Base-by-base conservation (phyloP, 805 yeast species). In the Zygosaccharomyces bailii region DNA sequence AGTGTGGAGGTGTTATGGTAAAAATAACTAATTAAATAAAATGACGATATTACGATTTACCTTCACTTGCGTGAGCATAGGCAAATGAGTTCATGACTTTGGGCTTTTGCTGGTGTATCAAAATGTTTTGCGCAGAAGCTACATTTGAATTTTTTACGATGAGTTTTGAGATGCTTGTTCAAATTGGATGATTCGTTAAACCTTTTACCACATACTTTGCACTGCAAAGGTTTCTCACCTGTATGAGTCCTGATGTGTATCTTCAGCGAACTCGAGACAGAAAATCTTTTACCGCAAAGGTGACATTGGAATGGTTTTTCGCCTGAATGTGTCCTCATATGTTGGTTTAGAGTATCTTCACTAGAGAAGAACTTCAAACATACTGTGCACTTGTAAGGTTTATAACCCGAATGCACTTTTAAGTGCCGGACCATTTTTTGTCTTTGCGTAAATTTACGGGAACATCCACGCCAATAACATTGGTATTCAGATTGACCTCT, bases 161-260 rank as follows among this genome's bases (percentile, higher is more conserved):
- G 99, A 1, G 81, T 84, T 58, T 77, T 84, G 80, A 87, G 75
- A 63, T 91, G 99, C 57, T 91, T 91, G 16, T 86, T 82, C 54
- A 91, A 70, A 62, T 91, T 93, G 13, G 95, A 84, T 38, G 91
- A 81, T 63, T 93, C 98, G 48, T 91, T 83, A 60, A 91, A 91
- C 43, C 86, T 66, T 62, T 86, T 89, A 13, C 79, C 82, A 62
- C 99, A 91, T 1, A 86, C 83, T 50, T 80, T 82, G 65, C 98
- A 91, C 25, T 65, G 69, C 52, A 91, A 69, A 2, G 97, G 97
- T 63, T 84, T 87, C 48, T 84, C 91, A 1, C 97, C 97, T 0
- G 96, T 85, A 64, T 91, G 99, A 2, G 82, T 82, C 48, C 98
- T 72, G 36, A 76, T 65, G 66, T 93, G 98, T 23, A 91, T 87